These are phyloP conservation scores for Epichloe aotearoae DNA, from an alignment of 2,329 filamentous ascomycete genomes.

Conservation along the genomic window DNA sequence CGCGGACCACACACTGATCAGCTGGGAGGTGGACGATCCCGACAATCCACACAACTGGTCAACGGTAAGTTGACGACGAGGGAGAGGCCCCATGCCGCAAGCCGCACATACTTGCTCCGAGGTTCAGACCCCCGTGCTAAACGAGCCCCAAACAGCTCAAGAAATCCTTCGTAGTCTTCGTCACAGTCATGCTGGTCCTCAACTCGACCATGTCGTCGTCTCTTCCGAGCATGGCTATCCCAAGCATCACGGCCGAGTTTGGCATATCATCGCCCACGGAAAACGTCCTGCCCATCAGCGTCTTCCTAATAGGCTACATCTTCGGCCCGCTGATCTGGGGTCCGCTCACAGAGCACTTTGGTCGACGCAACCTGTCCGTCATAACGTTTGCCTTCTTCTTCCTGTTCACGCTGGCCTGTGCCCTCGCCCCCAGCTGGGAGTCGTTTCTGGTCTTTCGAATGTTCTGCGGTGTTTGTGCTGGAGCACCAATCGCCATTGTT, in stretches of 20 bases:
- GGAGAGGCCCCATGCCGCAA: no score
- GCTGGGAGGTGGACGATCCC: conserved; percentile 33
- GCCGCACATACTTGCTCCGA: no score
- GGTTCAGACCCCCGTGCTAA: not conserved
- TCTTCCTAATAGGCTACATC: conserved; percentile 52
- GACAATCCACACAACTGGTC: conserved; percentile 44
- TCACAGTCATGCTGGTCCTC: conserved; percentile 45
- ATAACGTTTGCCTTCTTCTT: conserved; percentile 31
- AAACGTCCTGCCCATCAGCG: conserved; percentile 44
- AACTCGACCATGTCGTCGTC: conserved; percentile 56
- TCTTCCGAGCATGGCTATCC: conserved; percentile 49
- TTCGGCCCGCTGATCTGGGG: conserved; percentile 49
- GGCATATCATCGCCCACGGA: conserved; percentile 33
- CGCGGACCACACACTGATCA: conserved; percentile 24
- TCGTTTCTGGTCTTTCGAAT: conserved; percentile 43
- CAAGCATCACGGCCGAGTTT: conserved; percentile 45
- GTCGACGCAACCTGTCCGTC: conserved; percentile 32
- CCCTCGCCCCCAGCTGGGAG: conserved; percentile 34
- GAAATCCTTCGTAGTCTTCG: conserved; percentile 40
- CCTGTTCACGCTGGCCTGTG: conserved; percentile 38
- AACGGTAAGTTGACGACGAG: conserved; percentile 13
- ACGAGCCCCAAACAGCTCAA: conserved; percentile 24
- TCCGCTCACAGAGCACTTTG: conserved; percentile 50
- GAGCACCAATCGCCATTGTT: conserved; percentile 45
- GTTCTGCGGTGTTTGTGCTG: conserved; percentile 35